These are phyloP conservation scores for Gremmenia infestans DNA, from an alignment of 2,329 filamentous ascomycete species.

Conservation along the genomic window DNA sequence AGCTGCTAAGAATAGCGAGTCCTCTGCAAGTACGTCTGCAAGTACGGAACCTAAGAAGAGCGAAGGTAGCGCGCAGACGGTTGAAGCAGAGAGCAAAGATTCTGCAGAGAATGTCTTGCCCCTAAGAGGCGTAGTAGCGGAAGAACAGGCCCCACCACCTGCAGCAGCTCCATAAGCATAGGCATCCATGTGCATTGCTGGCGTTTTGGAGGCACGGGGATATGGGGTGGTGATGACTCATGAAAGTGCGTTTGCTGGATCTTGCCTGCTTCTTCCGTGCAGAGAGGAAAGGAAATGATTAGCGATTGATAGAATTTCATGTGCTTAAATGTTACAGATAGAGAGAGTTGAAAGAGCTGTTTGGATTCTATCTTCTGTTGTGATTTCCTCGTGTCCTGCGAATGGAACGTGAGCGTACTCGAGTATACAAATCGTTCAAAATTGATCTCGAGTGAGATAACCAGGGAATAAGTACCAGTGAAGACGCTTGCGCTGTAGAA, in stretches of 20 bases:
- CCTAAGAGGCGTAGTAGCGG: slow-evolving; percentile 25
- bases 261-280: not conserved
- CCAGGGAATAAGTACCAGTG: too few relatives aligned
- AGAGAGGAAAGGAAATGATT: not conserved
- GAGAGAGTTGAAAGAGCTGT: too few relatives aligned
- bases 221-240: not conserved
- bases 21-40: slow-evolving; percentile 6
- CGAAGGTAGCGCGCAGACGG: slow-evolving; percentile 9
- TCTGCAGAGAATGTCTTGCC: slow-evolving; percentile 20
- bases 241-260: not conserved
- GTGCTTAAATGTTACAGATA: too few relatives aligned
- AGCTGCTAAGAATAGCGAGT: slow-evolving; percentile 18
- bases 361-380: too few relatives aligned
- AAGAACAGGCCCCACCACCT: slow-evolving; percentile 31
- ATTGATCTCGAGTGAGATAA: too few relatives aligned
- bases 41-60: slow-evolving; percentile 8
- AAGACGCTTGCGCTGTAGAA: too few relatives aligned
- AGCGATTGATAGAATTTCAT: too few relatives aligned
- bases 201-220: slow-evolving; percentile 13
- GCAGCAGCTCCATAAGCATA: slow-evolving; percentile 25
- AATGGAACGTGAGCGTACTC: too few relatives aligned
- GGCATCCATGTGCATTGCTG: slow-evolving; percentile 10
- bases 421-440: too few relatives aligned
- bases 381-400: too few relatives aligned
- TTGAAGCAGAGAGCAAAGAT: slow-evolving; percentile 23